Conservation (phyloP, 306 rosid genomes). For the Coriaria nepalensis region DNA sequence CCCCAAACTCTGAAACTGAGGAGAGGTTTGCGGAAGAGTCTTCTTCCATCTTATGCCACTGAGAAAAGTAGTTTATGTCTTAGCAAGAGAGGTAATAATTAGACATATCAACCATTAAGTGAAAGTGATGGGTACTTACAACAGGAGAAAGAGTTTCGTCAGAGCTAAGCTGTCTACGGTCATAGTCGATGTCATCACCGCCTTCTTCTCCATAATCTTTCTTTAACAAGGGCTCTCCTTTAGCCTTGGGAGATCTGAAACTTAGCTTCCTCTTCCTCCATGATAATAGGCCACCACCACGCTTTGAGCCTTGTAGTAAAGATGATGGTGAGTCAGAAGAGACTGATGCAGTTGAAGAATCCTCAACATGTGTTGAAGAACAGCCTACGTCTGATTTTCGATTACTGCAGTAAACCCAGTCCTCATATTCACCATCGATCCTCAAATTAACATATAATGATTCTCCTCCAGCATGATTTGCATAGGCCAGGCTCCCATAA, state of each 20-base stretch:
- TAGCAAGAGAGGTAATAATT: conserved; percentile 7
- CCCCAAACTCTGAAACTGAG: conserved; percentile 89
- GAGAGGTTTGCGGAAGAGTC: conserved; percentile 70
- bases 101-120: not conserved
- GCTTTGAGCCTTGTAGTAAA: conserved; percentile 53
- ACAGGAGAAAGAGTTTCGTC: conserved; percentile 63
- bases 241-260: conserved; percentile 90
- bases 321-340: conserved; percentile 28
- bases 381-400: conserved; percentile 60
- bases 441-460: conserved; percentile 47
- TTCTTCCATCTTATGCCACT: conserved; percentile 62
- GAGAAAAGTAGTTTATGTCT: conserved; percentile 17
- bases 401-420: conserved; percentile 85
- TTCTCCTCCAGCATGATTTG: conserved; percentile 78
- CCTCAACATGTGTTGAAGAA: conserved; percentile 29
- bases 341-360: conserved; percentile 30
- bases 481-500: conserved; percentile 83
- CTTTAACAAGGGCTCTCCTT: conserved; percentile 92
- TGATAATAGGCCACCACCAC: conserved; percentile 45
- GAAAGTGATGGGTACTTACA: conserved; percentile 32
- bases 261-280: conserved; percentile 99
- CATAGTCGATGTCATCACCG: conserved; percentile 98
- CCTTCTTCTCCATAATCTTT: conserved; percentile 98
- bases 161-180: conserved; percentile 92
- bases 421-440: conserved; percentile 49